phyloP scores from a whole-genome alignment of 2,329 filamentous ascomycete species.

The Pseudogymnoascus sp. region DNA sequence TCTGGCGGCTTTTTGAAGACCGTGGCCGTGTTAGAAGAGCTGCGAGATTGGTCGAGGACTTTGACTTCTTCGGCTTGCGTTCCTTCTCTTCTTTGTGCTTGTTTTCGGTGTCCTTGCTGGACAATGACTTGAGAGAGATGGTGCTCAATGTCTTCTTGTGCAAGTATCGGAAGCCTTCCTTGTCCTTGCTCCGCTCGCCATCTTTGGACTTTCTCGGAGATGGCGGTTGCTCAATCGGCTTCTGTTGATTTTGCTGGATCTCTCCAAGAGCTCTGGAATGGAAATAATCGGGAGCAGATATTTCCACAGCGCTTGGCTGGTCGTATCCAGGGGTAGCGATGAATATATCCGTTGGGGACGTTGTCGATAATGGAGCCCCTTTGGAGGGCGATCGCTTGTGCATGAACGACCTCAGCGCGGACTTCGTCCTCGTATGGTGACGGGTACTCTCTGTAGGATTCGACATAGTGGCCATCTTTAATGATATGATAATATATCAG shows the following conservation, averaged over 20 bases:
- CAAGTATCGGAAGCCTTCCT: conserved; percentile 32
- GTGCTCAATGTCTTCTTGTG: conserved; percentile 39
- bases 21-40: conserved; percentile 68
- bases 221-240: conserved; percentile 28
- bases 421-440: conserved; percentile 27
- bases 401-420: conserved; percentile 29
- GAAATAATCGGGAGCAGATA: conserved; percentile 31
- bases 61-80: conserved; percentile 66
- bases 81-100: conserved; percentile 38
- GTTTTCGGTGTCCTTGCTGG: conserved; percentile 31
- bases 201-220: conserved; percentile 36
- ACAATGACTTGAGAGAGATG: conserved; percentile 39
- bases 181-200: conserved; percentile 27
- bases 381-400: conserved; percentile 27
- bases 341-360: conserved; percentile 17
- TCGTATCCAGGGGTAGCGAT: conserved; percentile 20
- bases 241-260: conserved; percentile 48
- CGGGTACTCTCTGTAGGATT: conserved; percentile 1
- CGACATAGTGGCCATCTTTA: conserved; percentile 24
- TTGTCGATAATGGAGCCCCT: conserved; percentile 21
- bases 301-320: conserved; percentile 22
- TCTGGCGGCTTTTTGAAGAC: conserved; percentile 61
- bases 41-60: conserved; percentile 76
- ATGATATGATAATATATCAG: conserved; percentile 8
- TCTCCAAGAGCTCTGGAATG: conserved; percentile 46